Evolutionary conservation across 1,139 yeast genomes (phyloP).

Genomic region (Hemisphaericaspora lyxosophila): DNA sequence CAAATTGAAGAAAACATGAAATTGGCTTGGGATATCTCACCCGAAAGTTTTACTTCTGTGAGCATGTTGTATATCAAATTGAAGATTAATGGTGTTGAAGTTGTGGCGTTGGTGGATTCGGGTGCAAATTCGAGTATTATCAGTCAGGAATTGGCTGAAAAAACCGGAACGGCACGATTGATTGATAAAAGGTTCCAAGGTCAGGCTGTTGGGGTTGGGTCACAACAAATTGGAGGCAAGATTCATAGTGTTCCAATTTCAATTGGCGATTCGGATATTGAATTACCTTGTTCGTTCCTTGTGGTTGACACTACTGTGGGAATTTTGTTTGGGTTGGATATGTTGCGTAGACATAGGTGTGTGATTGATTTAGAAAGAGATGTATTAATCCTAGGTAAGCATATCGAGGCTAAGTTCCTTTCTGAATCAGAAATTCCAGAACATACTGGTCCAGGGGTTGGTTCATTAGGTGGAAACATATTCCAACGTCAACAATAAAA

Average conservation of each 20-base stretch:
- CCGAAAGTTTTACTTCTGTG: slow-evolving; percentile 83
- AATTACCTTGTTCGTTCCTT: slow-evolving; percentile 75
- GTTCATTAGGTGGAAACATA: slow-evolving; percentile 19
- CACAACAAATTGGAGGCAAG: slow-evolving; percentile 73
- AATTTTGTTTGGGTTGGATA: slow-evolving; percentile 65
- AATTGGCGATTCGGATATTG: slow-evolving; percentile 55
- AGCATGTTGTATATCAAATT: slow-evolving; percentile 80
- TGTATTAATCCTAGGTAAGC: slow-evolving; percentile 68
- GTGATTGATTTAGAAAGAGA: slow-evolving; percentile 70
- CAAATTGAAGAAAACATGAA: slow-evolving; percentile 77
- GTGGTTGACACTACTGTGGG: slow-evolving; percentile 80
- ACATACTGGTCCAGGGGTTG: no score
- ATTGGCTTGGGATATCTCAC: slow-evolving; percentile 81
- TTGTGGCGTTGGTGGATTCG: slow-evolving; percentile 92
- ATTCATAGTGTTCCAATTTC: slow-evolving; percentile 88
- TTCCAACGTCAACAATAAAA: slow-evolving; percentile 10
- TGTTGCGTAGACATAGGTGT: slow-evolving; percentile 89
- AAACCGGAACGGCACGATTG: slow-evolving; percentile 66
- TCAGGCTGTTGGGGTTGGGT: slow-evolving; percentile 88
- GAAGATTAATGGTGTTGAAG: slow-evolving; percentile 73
- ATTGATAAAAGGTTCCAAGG: slow-evolving; percentile 84
- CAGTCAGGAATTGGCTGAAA: slow-evolving; percentile 74
- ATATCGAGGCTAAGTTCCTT: slow-evolving; percentile 67
- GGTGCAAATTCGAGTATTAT: slow-evolving; percentile 92
- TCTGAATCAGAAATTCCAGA: slow-evolving; percentile 70